A percentile compares a stretch with the other conserved stretches of the same genome.
Evolutionary conservation across 2,329 filamentous ascomycete species (phyloP).

Genomic region (Apiospora kogelbergensis): DNA sequence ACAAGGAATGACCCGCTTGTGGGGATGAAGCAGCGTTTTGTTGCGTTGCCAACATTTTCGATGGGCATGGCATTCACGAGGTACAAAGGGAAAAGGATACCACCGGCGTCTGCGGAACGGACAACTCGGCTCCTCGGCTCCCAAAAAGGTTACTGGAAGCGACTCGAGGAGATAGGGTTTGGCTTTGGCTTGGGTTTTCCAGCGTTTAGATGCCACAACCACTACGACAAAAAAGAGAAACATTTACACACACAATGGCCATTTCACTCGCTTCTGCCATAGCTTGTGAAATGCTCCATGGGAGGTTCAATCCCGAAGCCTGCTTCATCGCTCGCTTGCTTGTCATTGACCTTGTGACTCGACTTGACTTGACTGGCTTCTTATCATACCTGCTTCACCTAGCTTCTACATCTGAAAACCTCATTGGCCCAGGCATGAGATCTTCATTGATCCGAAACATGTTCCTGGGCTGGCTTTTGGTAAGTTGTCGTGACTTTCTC

Average conservation of each 20-base stretch:
- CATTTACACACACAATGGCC: constrained; percentile 65
- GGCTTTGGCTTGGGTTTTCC: constrained; percentile 9
- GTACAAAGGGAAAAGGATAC: constrained; percentile 2
- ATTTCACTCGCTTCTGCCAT: constrained; percentile 58
- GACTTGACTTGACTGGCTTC: constrained; percentile 9
- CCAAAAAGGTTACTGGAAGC: constrained; percentile 1
- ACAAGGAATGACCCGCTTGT: constrained; percentile 6
- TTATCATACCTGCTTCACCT: neutral
- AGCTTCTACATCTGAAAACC: neutral
- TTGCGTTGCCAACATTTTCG: neutral
- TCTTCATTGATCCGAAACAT: neutral
- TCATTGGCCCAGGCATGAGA: neutral
- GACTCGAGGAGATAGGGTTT: constrained; percentile 11
- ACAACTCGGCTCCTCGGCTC: neutral
- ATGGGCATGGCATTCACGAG: constrained; percentile 9
- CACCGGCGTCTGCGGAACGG: constrained; percentile 8
- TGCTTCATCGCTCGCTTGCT: constrained; percentile 17
- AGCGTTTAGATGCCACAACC: constrained; percentile 30
- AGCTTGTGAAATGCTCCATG: constrained; percentile 71
- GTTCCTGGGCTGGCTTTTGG: neutral
- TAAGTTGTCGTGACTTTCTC: neutral
- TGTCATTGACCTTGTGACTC: constrained; percentile 14
- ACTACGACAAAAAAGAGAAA: constrained; percentile 36
- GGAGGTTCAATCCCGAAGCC: constrained; percentile 71
- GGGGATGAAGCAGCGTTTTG: constrained; percentile 6